Evolutionary conservation across 1,284 basidiomycete genomes (phyloP).

Genomic region (Mycena sp.): DNA sequence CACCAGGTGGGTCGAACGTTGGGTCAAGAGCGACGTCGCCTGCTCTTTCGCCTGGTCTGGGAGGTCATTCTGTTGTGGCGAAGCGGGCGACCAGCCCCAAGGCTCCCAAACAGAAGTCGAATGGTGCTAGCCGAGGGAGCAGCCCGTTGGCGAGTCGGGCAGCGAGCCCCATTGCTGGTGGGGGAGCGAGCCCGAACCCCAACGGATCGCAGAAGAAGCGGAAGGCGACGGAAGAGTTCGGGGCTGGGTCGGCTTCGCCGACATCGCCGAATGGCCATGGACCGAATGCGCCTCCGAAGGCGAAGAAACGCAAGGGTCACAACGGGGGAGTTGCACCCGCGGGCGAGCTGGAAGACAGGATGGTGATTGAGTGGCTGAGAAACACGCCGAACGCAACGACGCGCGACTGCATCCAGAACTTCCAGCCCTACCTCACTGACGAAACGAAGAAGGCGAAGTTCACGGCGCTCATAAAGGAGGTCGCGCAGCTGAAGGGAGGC

Average conservation of each 20-base stretch:
- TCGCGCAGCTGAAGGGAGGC: slow-evolving; percentile 74
- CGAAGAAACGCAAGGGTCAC: slow-evolving; percentile 72
- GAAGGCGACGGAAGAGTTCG: slow-evolving; percentile 65
- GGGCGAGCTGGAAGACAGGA: slow-evolving; percentile 65
- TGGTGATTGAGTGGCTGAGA: slow-evolving; percentile 79
- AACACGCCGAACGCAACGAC: slow-evolving; percentile 72
- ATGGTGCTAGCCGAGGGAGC: slow-evolving; percentile 57
- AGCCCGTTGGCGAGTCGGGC: slow-evolving; percentile 62
- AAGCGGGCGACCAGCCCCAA: slow-evolving; percentile 85
- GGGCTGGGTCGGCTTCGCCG: slow-evolving; percentile 41
- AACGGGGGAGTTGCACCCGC: slow-evolving; percentile 49
- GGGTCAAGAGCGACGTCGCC: slow-evolving; percentile 68
- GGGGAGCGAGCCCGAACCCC: slow-evolving; percentile 57
- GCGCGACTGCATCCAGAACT: slow-evolving; percentile 80
- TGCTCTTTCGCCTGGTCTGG: slow-evolving; percentile 57
- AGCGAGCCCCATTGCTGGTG: slow-evolving; percentile 48
- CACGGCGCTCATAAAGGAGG: slow-evolving; percentile 78
- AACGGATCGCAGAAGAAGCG: slow-evolving; percentile 61
- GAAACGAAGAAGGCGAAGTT: slow-evolving; percentile 76
- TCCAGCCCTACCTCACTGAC: slow-evolving; percentile 75
- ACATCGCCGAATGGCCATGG: slow-evolving; percentile 43
- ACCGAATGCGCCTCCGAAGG: slow-evolving; percentile 52
- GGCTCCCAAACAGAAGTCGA: slow-evolving; percentile 62
- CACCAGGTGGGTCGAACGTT: slow-evolving; percentile 35
- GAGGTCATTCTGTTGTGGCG: slow-evolving; percentile 81